phyloP scores from a whole-genome alignment of 1,284 basidiomycete species.

The Peniophora sp. region DNA sequence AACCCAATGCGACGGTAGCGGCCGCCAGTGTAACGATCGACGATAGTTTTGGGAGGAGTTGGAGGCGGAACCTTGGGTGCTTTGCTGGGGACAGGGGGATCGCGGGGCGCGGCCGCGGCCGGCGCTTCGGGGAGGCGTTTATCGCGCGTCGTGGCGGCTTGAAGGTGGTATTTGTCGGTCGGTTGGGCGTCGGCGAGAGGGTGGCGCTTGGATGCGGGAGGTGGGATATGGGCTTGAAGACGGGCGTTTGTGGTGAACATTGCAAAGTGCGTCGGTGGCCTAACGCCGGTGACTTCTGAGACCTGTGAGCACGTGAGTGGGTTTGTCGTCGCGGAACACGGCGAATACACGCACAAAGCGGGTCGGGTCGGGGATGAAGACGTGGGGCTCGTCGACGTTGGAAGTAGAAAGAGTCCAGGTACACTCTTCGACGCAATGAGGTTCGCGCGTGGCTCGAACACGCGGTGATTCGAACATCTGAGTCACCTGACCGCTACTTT shows the following conservation, averaged over 20 bases:
- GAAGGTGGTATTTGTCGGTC: slow-evolving; percentile 9
- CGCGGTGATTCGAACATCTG: no score
- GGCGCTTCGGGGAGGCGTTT: slow-evolving; percentile 14
- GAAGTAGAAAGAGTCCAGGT: no score
- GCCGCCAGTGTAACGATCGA: slow-evolving; percentile 50
- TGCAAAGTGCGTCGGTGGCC: slow-evolving; percentile 12
- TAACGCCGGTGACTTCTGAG: slow-evolving; percentile 12
- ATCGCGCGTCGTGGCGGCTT: slow-evolving; percentile 12
- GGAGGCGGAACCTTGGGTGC: slow-evolving; percentile 77
- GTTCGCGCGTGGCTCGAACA: no score
- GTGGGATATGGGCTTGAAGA: slow-evolving; percentile 8
- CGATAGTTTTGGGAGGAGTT: slow-evolving; percentile 73
- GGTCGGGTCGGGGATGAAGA: no score
- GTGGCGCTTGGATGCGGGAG: slow-evolving; percentile 20
- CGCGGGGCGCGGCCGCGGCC: slow-evolving; percentile 28
- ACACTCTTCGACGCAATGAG: no score
- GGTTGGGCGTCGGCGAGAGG: slow-evolving; percentile 22
- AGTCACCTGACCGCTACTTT: no score
- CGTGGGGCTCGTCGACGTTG: no score
- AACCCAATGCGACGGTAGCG: slow-evolving; percentile 71
- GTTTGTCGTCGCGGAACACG: background rate
- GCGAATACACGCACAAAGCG: background rate
- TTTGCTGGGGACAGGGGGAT: slow-evolving; percentile 61
- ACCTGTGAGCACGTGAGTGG: background rate
- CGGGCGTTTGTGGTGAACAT: slow-evolving; percentile 3